Evolutionary conservation across 2,329 filamentous ascomycete genomes (phyloP), one percentile per base, ranked within the genome.

Genomic region (Colletotrichum sp.): DNA sequence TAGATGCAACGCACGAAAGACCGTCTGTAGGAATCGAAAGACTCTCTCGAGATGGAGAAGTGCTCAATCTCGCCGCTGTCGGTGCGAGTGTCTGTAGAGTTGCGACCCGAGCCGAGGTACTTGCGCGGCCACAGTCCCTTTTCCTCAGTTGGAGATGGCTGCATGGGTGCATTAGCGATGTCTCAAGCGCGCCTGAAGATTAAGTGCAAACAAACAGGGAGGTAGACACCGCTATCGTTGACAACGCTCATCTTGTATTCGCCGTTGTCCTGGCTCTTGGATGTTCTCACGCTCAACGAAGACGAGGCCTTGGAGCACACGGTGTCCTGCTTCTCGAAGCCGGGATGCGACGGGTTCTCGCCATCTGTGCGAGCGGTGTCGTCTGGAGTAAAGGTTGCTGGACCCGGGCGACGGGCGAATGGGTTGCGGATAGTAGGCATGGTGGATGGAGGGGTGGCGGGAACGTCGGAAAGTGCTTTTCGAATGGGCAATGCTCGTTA

Each of bases 31-130:
- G 96, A 98, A 84, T 99, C 97, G 82, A 99, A 99, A 3, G 96
- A 98, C 86, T 99, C 97, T 81, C 96, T 92, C 48, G 96, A 98
- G 83, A 99, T 99, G 78, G 94, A 95, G 83, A 99, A 99, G 16
- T 94, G 96, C 83, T 99, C 96, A 80, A 96, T 96, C 77, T 98
- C 95, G 80, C 93, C 92, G 80, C 94, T 91, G 82, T 90, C 92
- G 71, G 82, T 86, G 72, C 86, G 86, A 36, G 87, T 90, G 78
- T 91, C 89, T 78, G 87, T 88, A 7, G 91, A 92, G 58, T 86
- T 87, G 72, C 90, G 87, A 12, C 90, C 89, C 15, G 85, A 82
- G 38, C 67, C 52, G 72, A 91, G 84, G 77, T 89, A 88, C 77
- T 88, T 86, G 79, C 88, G 88, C 30, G 89, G 89, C 96, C 96